phyloP scores from a whole-genome alignment of 805 yeast genomes.

The Candida ulmi region DNA sequence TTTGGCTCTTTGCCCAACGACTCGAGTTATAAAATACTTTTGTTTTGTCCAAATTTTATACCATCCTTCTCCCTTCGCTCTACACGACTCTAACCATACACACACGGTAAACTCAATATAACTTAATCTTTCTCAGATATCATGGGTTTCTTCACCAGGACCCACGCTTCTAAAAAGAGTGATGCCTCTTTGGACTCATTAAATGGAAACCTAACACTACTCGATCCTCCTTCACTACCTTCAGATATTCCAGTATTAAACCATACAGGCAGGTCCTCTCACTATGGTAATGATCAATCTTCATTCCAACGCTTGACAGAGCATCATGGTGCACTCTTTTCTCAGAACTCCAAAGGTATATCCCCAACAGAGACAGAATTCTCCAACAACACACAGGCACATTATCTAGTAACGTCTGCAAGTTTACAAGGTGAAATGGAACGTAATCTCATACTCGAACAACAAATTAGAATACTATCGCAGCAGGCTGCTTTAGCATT shows the following conservation, averaged over 20 bases:
- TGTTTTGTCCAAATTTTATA: too few species aligned
- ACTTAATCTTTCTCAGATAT: neutral
- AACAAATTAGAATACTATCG: constrained; percentile 20
- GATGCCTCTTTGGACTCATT: neutral
- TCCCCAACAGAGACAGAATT: constrained; percentile 11
- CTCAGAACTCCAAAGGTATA: constrained; percentile 2
- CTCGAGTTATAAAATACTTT: too few species aligned
- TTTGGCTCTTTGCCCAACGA: too few species aligned
- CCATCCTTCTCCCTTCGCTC: neutral
- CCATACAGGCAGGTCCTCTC: neutral
- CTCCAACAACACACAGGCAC: constrained; percentile 1
- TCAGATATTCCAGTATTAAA: neutral
- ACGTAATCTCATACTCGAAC: constrained; percentile 22
- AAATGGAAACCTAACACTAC: constrained; percentile 2
- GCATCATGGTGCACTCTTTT: constrained; percentile 9
- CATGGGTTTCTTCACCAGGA: constrained; percentile 2
- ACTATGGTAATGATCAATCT: neutral
- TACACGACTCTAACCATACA: neutral
- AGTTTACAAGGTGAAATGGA: constrained; percentile 22
- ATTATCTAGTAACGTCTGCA: constrained; percentile 8
- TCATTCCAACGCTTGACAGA: constrained; percentile 6
- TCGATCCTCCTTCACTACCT: constrained; percentile 3
- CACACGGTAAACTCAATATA: neutral
- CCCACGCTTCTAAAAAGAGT: constrained; percentile 2
- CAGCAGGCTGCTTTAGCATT: constrained; percentile 23